Percentiles rank a stretch among this genome's conserved stretches.
Conservation (phyloP, 163 green algal genomes). For the Scenedesmus sp. region DNA sequence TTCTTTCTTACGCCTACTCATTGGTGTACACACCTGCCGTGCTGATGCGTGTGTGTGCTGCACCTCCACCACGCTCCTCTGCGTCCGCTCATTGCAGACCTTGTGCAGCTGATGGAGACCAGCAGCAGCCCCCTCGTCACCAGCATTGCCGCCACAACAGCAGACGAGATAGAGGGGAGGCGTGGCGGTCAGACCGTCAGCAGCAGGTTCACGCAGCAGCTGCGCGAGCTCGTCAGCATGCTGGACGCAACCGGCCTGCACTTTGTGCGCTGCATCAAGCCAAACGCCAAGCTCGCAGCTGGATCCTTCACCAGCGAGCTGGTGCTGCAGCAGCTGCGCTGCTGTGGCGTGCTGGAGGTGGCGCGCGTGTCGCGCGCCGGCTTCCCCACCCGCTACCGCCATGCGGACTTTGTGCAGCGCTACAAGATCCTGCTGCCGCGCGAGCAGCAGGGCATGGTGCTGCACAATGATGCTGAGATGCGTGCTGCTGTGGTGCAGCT, state of each 20-base stretch:
- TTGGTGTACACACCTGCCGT: no score
- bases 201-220: constrained; percentile 83
- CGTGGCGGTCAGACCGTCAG: constrained; percentile 65
- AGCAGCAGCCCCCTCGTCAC: constrained; percentile 5
- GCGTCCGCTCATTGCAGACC: constrained; percentile 13
- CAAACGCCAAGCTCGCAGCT: constrained; percentile 80
- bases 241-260: constrained; percentile 90
- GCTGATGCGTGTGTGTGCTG: not conserved
- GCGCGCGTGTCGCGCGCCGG: constrained; percentile 86
- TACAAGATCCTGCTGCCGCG: constrained; percentile 86
- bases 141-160: not conserved
- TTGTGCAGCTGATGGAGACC: constrained; percentile 46
- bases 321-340: constrained; percentile 85
- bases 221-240: constrained; percentile 83
- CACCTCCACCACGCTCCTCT: no score
- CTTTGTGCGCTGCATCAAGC: constrained; percentile 97
- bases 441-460: constrained; percentile 60
- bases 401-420: constrained; percentile 58
- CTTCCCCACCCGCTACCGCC: constrained; percentile 89
- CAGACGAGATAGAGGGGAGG: constrained; percentile 49
- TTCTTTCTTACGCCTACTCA: no score
- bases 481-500: constrained; percentile 66
- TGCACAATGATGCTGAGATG: not conserved
- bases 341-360: constrained; percentile 93
- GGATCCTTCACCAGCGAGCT: constrained; percentile 69